These are phyloP conservation scores for Xylogone sp. DNA, from an alignment of 2,329 filamentous ascomycete genomes.

Conservation along the genomic window DNA sequence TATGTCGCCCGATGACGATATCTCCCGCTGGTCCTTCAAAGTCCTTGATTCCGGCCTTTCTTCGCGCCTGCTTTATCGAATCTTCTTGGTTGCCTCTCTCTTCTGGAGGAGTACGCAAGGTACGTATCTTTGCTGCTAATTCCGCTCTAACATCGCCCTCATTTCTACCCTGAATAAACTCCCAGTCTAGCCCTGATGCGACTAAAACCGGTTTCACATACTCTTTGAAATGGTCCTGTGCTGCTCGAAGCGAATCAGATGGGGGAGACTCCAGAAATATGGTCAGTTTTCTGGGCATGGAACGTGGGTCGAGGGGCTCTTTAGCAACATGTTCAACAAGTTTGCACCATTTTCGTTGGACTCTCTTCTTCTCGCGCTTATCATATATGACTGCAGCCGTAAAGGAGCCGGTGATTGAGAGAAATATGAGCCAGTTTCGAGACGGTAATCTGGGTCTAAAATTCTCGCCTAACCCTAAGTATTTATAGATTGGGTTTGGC, in stretches of 20 bases:
- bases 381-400: conserved; percentile 85
- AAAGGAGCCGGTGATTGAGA: conserved; percentile 73
- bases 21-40: conserved; percentile 77
- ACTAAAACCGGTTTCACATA: conserved; percentile 93
- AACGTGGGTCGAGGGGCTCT: conserved; percentile 66
- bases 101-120: conserved; percentile 49
- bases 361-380: conserved; percentile 80
- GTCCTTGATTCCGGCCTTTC: conserved; percentile 62
- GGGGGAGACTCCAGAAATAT: conserved; percentile 84
- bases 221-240: conserved; percentile 94
- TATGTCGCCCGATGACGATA: conserved; percentile 82
- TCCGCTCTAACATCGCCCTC: conserved; percentile 91
- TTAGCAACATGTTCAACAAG: conserved; percentile 80
- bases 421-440: conserved; percentile 97
- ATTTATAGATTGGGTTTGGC: conserved; percentile 69
- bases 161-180: conserved; percentile 86
- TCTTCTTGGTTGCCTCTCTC: conserved; percentile 43
- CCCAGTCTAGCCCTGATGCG: conserved; percentile 89
- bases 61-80: conserved; percentile 59
- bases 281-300: conserved; percentile 79
- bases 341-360: conserved; percentile 81
- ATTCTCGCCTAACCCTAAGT: conserved; percentile 76
- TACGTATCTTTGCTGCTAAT: conserved; percentile 80
- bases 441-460: conserved; percentile 83
- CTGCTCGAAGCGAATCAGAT: conserved; percentile 74